Evolutionary conservation across 2,329 filamentous ascomycete genomes (phyloP).

Genomic region (Emydomyces testavorans): DNA sequence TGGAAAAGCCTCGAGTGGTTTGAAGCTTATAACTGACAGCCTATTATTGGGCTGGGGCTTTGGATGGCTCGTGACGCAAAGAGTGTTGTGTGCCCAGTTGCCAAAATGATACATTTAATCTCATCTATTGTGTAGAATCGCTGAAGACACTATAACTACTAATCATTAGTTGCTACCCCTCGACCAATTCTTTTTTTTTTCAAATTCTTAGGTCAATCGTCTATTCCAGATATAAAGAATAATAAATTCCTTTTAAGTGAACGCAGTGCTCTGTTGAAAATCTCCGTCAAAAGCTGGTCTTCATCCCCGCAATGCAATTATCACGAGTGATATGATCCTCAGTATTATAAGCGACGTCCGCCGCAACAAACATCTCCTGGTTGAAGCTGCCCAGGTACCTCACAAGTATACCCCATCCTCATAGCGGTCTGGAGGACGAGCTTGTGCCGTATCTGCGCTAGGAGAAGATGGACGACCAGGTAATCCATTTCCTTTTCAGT

Average conservation of each 20-base stretch:
- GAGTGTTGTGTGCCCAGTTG: conserved; percentile 9
- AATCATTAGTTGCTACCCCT: background rate
- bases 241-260: background rate
- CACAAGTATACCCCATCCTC: conserved; percentile 13
- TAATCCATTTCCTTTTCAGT: conserved; percentile 17
- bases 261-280: too few species aligned
- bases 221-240: background rate
- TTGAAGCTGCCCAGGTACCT: conserved; percentile 17
- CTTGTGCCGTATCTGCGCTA: conserved; percentile 23
- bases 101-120: conserved; percentile 5
- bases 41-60: conserved; percentile 9
- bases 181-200: background rate
- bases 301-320: conserved; percentile 8
- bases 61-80: conserved; percentile 6
- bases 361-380: conserved; percentile 14
- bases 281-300: background rate
- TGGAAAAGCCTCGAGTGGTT: background rate
- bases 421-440: conserved; percentile 7
- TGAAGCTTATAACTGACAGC: too few species aligned
- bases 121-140: too few species aligned
- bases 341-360: conserved; percentile 17
- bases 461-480: conserved; percentile 37
- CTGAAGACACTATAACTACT: too few species aligned
- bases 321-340: conserved; percentile 20
- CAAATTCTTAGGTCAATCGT: background rate